A percentile compares a stretch with the other conserved stretches of the same genome.
Conservation (phyloP, 2,329 filamentous ascomycete genomes). For the Fusarium robinianum region DNA sequence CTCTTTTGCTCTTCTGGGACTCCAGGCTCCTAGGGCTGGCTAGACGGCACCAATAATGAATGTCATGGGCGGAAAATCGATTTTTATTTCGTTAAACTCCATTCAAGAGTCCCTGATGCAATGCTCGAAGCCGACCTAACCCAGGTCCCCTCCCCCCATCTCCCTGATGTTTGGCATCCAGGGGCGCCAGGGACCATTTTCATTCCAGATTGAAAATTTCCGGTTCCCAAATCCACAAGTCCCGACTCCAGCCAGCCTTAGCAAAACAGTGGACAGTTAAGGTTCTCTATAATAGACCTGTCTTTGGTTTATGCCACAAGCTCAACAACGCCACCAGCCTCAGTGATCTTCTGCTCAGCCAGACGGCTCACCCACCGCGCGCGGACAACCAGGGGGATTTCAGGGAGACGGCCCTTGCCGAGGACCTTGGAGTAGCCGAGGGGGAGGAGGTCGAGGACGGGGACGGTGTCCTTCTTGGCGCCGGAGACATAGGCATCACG, state of each 20-base stretch:
- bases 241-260: constrained; percentile 39
- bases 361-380: constrained; percentile 94
- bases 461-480: constrained; percentile 84
- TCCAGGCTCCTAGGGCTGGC: too few species aligned
- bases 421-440: constrained; percentile 99
- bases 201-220: constrained; percentile 34
- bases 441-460: constrained; percentile 95
- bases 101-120: constrained; percentile 49
- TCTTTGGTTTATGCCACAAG: constrained; percentile 73
- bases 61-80: constrained; percentile 44
- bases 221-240: constrained; percentile 41
- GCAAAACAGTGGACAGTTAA: constrained; percentile 25
- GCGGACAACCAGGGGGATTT: constrained; percentile 91
- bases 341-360: constrained; percentile 98
- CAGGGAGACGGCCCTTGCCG: constrained; percentile 94
- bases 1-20: too few species aligned
- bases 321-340: constrained; percentile 94
- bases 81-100: constrained; percentile 49
- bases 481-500: constrained; percentile 88
- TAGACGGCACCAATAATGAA: constrained; percentile 12
- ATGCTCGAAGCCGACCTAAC: constrained; percentile 49
- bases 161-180: constrained; percentile 22
- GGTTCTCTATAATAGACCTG: constrained; percentile 15
- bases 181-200: constrained; percentile 32
- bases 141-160: constrained; percentile 35